A percentile compares a stretch with the other conserved stretches of the same genome.
These are phyloP conservation scores for Aspergillus pseudotamarii DNA, from an alignment of 2,329 filamentous ascomycete genomes.

Conservation along the genomic window DNA sequence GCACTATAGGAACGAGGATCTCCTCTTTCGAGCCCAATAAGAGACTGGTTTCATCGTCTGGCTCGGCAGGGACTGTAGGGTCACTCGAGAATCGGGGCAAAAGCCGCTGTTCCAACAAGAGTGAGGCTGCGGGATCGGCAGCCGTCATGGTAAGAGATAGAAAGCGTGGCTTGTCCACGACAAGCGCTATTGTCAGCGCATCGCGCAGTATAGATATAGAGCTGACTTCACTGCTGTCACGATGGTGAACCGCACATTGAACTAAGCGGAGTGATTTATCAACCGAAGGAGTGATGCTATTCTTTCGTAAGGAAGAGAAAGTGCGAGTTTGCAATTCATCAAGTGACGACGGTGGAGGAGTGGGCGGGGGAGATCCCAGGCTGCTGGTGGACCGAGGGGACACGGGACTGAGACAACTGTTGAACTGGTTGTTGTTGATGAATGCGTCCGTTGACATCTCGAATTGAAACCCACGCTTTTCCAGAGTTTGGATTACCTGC, in stretches of 20 bases:
- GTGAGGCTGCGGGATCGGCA: slow-evolving; percentile 48
- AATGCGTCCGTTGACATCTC: slow-evolving; percentile 71
- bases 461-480: slow-evolving; percentile 81
- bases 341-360: slow-evolving; percentile 76
- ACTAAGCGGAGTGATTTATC: slow-evolving; percentile 71
- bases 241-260: slow-evolving; percentile 72
- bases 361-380: slow-evolving; percentile 54
- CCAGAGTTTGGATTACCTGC: slow-evolving; percentile 74
- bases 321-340: slow-evolving; percentile 80
- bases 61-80: slow-evolving; percentile 43
- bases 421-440: slow-evolving; percentile 58
- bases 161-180: slow-evolving; percentile 50
- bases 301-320: slow-evolving; percentile 78
- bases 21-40: slow-evolving; percentile 73
- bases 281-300: slow-evolving; percentile 73
- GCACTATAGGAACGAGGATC: slow-evolving; percentile 79
- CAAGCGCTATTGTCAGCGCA: slow-evolving; percentile 39
- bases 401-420: slow-evolving; percentile 36
- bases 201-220: slow-evolving; percentile 43
- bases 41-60: slow-evolving; percentile 59
- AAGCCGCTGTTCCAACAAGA: slow-evolving; percentile 49
- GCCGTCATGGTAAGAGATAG: slow-evolving; percentile 51
- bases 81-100: slow-evolving; percentile 71
- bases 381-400: slow-evolving; percentile 31
- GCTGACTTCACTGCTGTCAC: slow-evolving; percentile 43